phyloP scores from a whole-genome alignment of 441 rosid genomes.

The Omphalea diandra region DNA sequence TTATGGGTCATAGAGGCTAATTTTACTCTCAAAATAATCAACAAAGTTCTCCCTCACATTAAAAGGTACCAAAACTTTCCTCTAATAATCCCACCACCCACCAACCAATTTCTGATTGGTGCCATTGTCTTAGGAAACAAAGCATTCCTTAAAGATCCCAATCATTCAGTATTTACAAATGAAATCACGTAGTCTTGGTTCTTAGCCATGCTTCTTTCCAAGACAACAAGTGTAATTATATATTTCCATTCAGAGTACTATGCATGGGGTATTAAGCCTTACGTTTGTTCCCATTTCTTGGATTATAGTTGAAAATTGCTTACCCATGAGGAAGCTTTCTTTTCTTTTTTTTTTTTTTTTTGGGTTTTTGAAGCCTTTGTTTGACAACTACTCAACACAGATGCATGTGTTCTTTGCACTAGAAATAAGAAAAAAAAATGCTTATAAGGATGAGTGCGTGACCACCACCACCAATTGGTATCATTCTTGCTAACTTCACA shows the following conservation, averaged over 20 bases:
- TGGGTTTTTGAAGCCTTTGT: constrained; percentile 17
- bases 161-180: no score
- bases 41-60: constrained; percentile 12
- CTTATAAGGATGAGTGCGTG: no score
- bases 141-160: constrained; percentile 29
- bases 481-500: constrained; percentile 36
- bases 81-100: constrained; percentile 21
- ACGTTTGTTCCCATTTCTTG: not conserved
- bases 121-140: constrained; percentile 42
- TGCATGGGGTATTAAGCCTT: constrained; percentile 2
- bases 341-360: no score
- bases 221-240: constrained; percentile 8
- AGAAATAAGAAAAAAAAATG: not conserved
- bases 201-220: constrained; percentile 7
- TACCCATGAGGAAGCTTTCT: not conserved
- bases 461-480: constrained; percentile 25
- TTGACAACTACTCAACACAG: constrained; percentile 29
- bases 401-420: constrained; percentile 1
- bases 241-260: not conserved
- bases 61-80: constrained; percentile 10
- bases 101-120: constrained; percentile 11
- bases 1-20: not conserved
- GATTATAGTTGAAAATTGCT: constrained; percentile 1
- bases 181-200: no score
- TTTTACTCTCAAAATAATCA: not conserved